Evolutionary conservation across 2,329 filamentous ascomycete species (phyloP).

Genomic region (Colletotrichum godetiae): DNA sequence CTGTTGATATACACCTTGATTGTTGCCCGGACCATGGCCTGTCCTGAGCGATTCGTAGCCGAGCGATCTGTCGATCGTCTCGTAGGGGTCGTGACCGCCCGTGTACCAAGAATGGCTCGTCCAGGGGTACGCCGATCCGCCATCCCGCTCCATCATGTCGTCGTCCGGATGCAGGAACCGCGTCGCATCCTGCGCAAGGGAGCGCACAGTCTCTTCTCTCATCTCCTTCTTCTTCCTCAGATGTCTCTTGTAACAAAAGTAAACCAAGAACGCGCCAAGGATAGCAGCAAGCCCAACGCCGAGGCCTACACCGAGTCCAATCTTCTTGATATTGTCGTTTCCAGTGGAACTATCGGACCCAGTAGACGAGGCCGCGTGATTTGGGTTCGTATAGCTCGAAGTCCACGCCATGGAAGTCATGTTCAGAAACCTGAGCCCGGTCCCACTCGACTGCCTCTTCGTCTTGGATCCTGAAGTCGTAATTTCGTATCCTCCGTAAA

Average conservation of each 20-base stretch:
- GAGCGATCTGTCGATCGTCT: constrained; percentile 51
- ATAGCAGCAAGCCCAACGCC: constrained; percentile 70
- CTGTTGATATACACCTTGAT: constrained; percentile 32
- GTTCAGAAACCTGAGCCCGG: constrained; percentile 62
- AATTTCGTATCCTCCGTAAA: constrained; percentile 72
- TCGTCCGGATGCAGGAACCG: constrained; percentile 56
- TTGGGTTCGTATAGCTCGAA: constrained; percentile 61
- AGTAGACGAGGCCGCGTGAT: constrained; percentile 28
- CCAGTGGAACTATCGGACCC: background rate
- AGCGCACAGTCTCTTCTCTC: constrained; percentile 59
- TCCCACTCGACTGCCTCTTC: constrained; percentile 47
- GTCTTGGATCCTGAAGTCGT: constrained; percentile 43
- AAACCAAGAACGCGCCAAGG: constrained; percentile 57
- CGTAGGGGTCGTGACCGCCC: constrained; percentile 56
- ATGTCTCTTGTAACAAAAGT: constrained; percentile 61
- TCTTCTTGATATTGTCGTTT: constrained; percentile 49
- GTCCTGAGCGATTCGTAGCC: constrained; percentile 64
- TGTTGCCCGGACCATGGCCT: constrained; percentile 37
- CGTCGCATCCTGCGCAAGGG: constrained; percentile 60
- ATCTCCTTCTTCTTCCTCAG: constrained; percentile 43
- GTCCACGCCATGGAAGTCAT: constrained; percentile 67
- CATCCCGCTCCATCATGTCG: constrained; percentile 58
- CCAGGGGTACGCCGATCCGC: constrained; percentile 46
- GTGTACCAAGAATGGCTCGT: constrained; percentile 55
- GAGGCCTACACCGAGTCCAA: constrained; percentile 73